Base-by-base conservation (phyloP, 2,329 filamentous ascomycete genomes). In the Thielaviopsis ethacetica region DNA sequence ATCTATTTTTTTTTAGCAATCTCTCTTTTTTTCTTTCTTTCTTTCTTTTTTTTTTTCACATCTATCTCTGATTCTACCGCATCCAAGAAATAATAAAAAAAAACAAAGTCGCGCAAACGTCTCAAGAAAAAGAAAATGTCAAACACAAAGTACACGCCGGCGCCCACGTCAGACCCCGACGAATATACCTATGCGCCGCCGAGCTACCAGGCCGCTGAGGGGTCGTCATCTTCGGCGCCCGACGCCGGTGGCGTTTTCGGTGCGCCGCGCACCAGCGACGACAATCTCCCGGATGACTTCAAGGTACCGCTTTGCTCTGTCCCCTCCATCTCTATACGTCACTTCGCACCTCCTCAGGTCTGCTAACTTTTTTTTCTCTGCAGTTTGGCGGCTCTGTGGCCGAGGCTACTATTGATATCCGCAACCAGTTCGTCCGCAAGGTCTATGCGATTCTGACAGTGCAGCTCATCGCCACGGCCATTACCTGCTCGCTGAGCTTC, bases 361-460 rank as follows among this genome's bases (percentile, higher is more conserved):
- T 21, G 7, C 41, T 47, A 50, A 13, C 19, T 10, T 21, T 51
- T n/a, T 34, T 24, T 30, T 2, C n/a, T 54, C 38, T 17, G 34
- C 68, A 89, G 87, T 97, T 95, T 68, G 93, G 91, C 65, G 91
- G 90, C 62, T 89, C 85, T 19, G 91, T 97, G 61, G 85, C 91
- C 64, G 93, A 97, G 75, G 91, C 88, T 53, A 95, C 91, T 21
- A 78, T 97, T 68, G 90, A 95, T 67, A 95, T 98, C 69, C 87
- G 91, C 65, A 95, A 96, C 83, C 88, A 93, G 72, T 98, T 96
- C 72, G 79, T 95, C 66, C 85, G 91, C 72, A 97, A 97, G 77
- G 93, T 98, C 69, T 98, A 98, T 75, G 86, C 90, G 61, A 98
- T 98, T 72, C 79, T 98, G 74, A 95, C 93, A n/a, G 83, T 89